Conservation (phyloP, 164 flowering plant species). For the Piper betle region DNA sequence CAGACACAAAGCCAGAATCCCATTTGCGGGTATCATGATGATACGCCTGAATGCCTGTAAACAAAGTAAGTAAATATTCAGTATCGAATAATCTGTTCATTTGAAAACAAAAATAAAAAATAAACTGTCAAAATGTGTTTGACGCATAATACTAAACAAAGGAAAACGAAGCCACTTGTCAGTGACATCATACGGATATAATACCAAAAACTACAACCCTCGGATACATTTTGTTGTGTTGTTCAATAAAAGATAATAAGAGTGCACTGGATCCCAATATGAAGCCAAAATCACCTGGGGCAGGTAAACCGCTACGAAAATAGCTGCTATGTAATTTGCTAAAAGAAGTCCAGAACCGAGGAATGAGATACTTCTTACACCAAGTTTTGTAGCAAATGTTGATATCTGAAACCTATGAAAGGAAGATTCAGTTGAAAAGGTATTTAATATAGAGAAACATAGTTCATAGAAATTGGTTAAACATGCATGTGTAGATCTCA, state of each 20-base stretch:
- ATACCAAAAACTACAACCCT: too few relatives aligned
- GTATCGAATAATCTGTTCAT: background rate
- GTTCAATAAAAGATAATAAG: background rate
- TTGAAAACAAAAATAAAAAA: background rate
- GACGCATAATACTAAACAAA: background rate
- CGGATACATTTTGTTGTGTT: too few relatives aligned
- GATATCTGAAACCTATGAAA: slow-evolving; percentile 78
- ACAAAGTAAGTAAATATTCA: background rate
- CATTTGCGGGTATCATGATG: slow-evolving; percentile 75
- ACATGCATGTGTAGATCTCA: background rate
- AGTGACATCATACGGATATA: background rate
- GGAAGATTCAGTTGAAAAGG: background rate
- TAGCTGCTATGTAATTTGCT: slow-evolving; percentile 64
- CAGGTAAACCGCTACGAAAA: slow-evolving; percentile 65
- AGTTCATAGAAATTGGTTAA: background rate
- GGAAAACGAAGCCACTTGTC: background rate
- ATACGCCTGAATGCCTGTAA: slow-evolving; percentile 71
- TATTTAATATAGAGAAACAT: background rate
- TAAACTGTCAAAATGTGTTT: background rate
- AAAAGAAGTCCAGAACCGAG: slow-evolving; percentile 83
- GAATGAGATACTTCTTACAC: slow-evolving; percentile 83
- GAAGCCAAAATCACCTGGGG: slow-evolving; percentile 51
- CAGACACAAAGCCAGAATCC: slow-evolving; percentile 49
- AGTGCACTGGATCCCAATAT: background rate
- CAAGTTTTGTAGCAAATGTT: slow-evolving; percentile 93